Base-by-base conservation (phyloP, 495 filamentous ascomycete genomes). In the Chlorociboria aeruginascens region DNA sequence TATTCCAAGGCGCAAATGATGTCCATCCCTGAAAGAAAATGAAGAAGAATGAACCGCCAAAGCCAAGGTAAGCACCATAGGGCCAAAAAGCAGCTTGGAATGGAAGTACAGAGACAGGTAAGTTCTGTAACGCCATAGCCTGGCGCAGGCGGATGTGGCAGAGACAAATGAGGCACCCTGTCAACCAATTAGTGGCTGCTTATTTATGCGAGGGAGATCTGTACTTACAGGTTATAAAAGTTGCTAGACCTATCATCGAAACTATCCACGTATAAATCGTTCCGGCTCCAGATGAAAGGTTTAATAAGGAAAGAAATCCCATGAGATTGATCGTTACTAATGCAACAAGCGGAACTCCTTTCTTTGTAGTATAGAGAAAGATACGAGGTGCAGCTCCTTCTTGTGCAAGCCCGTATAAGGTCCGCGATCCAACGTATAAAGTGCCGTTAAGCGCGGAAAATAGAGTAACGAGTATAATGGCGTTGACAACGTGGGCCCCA, bases 371-470 rank as follows among this genome's bases (percentile, higher is more conserved):
- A 14, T 49, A 62, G 28, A 69, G 61, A 51, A 88, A 72, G 48
- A 81, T 51, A 0, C 56, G 58, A 0, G 84, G 85, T 0, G 84
- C 84, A 32, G 81, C 77, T 7, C 80, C 73, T 45, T 79, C 70
- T 30, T 72, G 43, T 1, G 83, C 80, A 52, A 86, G 72, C 14
- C 78, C 79, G 56, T 84, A 83, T 7, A 90, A 70, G 46, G 81
- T 81, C n/a, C 86, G 77, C 0, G 79, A 83, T n/a, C 81, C 84
- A 31, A 81, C 86, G 66, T 86, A 90, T 45, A 89, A 69, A 69
- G 85, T 87, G 2, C 83, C 80, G 57, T 93, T 93, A 41, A 77
- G 85, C 0, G 79, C 74, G 4, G 81, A 85, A 55, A 75, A 74
- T 6, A 79, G 81, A 1, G 79, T 75, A 43, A 74, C 80, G 38